Conservation (phyloP, 441 rosid species). For the Erodium trifolium region DNA sequence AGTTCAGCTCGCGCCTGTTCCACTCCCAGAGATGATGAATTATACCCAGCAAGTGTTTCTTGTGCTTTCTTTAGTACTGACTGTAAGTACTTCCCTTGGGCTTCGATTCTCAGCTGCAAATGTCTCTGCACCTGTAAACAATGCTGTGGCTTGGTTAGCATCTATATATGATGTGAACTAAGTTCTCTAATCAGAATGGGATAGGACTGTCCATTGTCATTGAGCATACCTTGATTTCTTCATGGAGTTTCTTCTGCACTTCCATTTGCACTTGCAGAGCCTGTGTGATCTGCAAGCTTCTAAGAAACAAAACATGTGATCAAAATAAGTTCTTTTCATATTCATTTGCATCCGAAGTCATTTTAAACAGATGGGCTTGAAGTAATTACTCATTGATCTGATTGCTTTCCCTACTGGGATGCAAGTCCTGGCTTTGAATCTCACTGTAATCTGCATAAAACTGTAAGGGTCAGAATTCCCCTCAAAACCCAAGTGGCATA, state of each 20-base stretch:
- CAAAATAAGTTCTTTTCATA: slow-evolving; percentile 3
- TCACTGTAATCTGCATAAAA: slow-evolving; percentile 51
- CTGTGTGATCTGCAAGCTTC: slow-evolving; percentile 61
- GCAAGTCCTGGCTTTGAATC: slow-evolving; percentile 33
- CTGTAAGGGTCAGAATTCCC: not conserved
- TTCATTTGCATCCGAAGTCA: slow-evolving; percentile 15
- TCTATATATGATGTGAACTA: not conserved
- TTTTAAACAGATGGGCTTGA: slow-evolving; percentile 9
- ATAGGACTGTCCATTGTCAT: not conserved
- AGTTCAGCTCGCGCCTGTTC: slow-evolving; percentile 71
- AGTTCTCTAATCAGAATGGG: not conserved
- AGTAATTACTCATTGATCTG: slow-evolving; percentile 53
- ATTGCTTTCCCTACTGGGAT: slow-evolving; percentile 8
- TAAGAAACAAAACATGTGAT: slow-evolving; percentile 28
- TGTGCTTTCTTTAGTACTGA: slow-evolving; percentile 81
- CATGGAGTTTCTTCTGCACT: slow-evolving; percentile 83
- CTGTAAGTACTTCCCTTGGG: slow-evolving; percentile 25
- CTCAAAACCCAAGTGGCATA: slow-evolving; percentile 2
- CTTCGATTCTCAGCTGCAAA: slow-evolving; percentile 90
- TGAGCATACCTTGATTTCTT: slow-evolving; percentile 74
- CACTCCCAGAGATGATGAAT: slow-evolving; percentile 46
- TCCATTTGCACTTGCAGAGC: slow-evolving; percentile 90
- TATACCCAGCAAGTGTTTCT: slow-evolving; percentile 73
- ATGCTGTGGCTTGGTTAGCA: not conserved
- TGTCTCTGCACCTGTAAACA: slow-evolving; percentile 80